Evolutionary conservation across 352 stramenopile species (phyloP).

Genomic region (Pythium aristosporum): DNA sequence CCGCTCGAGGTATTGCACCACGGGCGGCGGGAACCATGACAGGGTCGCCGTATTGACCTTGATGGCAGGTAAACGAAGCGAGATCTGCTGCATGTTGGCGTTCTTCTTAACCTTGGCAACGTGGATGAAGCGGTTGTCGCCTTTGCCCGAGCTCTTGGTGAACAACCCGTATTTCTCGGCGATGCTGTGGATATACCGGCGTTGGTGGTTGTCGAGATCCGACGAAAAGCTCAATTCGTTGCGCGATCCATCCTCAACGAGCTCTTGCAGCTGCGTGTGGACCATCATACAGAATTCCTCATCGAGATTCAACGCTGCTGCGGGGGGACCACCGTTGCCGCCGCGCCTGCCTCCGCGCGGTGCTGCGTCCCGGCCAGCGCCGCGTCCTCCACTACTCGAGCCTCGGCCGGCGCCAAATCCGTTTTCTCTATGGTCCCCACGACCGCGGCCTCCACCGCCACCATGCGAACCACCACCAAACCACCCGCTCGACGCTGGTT

Average conservation of each 20-base stretch:
- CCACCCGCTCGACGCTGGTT: slow-evolving; percentile 3
- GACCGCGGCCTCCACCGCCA: slow-evolving; percentile 5
- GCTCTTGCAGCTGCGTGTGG: slow-evolving; percentile 51
- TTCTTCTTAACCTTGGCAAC: slow-evolving; percentile 85
- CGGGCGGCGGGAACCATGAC: slow-evolving; percentile 41
- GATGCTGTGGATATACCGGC: slow-evolving; percentile 77
- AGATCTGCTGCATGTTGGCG: slow-evolving; percentile 71
- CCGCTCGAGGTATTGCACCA: slow-evolving; percentile 44
- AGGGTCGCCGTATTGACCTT: slow-evolving; percentile 32
- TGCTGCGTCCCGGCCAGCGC: background rate
- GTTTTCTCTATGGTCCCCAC: slow-evolving; percentile 17
- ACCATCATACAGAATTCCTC: slow-evolving; percentile 76
- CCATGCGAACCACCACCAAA: slow-evolving; percentile 4
- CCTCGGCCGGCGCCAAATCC: background rate
- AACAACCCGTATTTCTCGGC: slow-evolving; percentile 82
- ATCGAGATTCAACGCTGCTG: slow-evolving; percentile 40
- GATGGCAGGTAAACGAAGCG: slow-evolving; percentile 43
- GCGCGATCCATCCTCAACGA: slow-evolving; percentile 57
- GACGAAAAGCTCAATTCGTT: slow-evolving; percentile 68
- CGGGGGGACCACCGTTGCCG: slow-evolving; percentile 15
- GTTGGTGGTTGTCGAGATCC: slow-evolving; percentile 73
- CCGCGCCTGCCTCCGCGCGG: slow-evolving; percentile 5
- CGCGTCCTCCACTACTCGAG: slow-evolving; percentile 14
- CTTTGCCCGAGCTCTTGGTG: slow-evolving; percentile 80
- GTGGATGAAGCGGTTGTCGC: slow-evolving; percentile 64